A percentile compares a stretch with the other conserved stretches of the same genome.
Conservation (phyloP, 805 yeast genomes). For the Scheffersomyces spartinae region DNA sequence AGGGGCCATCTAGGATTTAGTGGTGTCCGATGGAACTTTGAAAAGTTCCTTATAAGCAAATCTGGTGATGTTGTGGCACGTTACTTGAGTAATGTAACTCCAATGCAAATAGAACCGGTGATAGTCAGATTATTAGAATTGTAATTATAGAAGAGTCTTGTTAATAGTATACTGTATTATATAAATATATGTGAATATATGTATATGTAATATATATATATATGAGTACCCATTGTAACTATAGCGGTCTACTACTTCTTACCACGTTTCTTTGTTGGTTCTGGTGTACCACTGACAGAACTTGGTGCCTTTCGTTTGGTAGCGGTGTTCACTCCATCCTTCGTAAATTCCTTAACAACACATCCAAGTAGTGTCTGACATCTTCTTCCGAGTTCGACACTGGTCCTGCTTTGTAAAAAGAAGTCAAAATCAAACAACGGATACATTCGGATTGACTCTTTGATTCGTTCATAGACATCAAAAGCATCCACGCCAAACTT, state of each 20-base stretch:
- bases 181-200: no score
- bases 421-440: conserved; percentile 81
- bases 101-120: no score
- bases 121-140: no score
- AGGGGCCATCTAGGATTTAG: conserved; percentile 23
- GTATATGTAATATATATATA: no score
- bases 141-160: no score
- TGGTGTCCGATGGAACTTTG: conserved; percentile 33
- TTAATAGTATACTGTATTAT: no score
- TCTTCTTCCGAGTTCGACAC: conserved; percentile 71
- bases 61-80: conserved; percentile 22
- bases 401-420: conserved; percentile 70
- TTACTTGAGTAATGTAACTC: conserved; percentile 12
- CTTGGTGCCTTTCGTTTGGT: no score
- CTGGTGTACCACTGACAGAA: no score
- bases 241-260: no score
- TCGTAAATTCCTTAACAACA: conserved; percentile 67
- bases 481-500: conserved; percentile 71
- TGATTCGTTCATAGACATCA: conserved; percentile 67
- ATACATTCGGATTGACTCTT: conserved; percentile 61
- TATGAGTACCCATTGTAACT: no score
- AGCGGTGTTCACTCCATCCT: no score
- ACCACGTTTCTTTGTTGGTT: no score
- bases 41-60: conserved; percentile 24
- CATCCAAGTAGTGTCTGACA: conserved; percentile 69